A percentile compares a stretch with the other conserved stretches of the same genome.
phyloP scores from a whole-genome alignment of 768 basidiomycete species.

The Trametes punicea region DNA sequence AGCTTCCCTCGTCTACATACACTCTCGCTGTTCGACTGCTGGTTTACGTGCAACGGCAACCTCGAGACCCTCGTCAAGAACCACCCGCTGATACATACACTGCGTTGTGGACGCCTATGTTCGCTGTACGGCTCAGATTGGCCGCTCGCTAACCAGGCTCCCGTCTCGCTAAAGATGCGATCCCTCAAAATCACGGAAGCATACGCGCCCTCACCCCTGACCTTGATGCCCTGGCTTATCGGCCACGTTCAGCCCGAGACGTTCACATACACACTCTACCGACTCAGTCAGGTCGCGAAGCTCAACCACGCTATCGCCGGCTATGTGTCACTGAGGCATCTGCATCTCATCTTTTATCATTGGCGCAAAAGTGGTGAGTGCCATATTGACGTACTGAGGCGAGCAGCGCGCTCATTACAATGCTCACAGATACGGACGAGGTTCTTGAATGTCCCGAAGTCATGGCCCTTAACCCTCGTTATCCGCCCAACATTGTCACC shows the following conservation, averaged over 20 bases:
- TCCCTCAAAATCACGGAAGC: constrained; percentile 16
- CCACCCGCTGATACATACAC: constrained; percentile 8
- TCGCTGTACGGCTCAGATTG: constrained; percentile 1
- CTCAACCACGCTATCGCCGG: constrained; percentile 9
- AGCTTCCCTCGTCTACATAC: constrained; percentile 5
- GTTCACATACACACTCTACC: constrained; percentile 14
- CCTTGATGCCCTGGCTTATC: constrained; percentile 16
- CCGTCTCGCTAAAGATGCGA: not conserved
- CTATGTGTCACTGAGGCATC: constrained; percentile 5
- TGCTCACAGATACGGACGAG: not conserved
- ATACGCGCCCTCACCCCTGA: constrained; percentile 14
- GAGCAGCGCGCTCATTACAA: not conserved
- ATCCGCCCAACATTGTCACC: constrained; percentile 7
- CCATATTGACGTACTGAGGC: too few relatives aligned
- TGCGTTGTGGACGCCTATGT: constrained; percentile 14
- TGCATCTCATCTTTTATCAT: constrained; percentile 14
- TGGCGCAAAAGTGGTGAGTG: constrained; percentile 14
- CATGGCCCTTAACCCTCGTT: not conserved
- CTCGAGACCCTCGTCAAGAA: constrained; percentile 6
- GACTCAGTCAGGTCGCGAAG: constrained; percentile 12
- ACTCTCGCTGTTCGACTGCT: constrained; percentile 18
- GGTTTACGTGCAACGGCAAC: constrained; percentile 15
- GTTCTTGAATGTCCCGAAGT: constrained; percentile 2
- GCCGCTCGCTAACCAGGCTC: not conserved
- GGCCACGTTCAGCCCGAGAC: constrained; percentile 6